These are phyloP conservation scores for Gnomoniopsis sp. DNA, from an alignment of 2,329 filamentous ascomycete genomes.

Conservation along the genomic window DNA sequence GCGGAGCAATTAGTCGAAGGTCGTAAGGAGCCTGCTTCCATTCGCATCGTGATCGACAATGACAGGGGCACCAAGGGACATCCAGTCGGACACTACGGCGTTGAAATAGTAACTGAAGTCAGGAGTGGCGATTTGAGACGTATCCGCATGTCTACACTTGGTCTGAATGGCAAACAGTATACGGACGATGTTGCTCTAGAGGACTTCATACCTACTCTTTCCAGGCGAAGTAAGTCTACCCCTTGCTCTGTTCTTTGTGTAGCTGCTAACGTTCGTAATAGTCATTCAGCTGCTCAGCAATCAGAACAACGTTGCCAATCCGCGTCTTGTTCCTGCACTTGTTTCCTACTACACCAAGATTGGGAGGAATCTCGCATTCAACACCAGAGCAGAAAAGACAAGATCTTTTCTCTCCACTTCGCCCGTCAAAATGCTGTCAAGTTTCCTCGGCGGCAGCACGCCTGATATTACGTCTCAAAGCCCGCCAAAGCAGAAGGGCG, in stretches of 20 bases:
- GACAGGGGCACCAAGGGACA: slow-evolving; percentile 63
- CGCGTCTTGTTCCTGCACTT: slow-evolving; percentile 61
- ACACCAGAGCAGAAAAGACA: slow-evolving; percentile 57
- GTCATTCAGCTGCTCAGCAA: slow-evolving; percentile 70
- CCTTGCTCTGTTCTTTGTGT: neutral
- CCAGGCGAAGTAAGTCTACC: slow-evolving; percentile 61
- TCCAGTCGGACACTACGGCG: slow-evolving; percentile 62
- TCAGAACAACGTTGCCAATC: slow-evolving; percentile 67
- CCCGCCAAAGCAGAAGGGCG: slow-evolving; percentile 38
- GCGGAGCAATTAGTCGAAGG: slow-evolving; percentile 60
- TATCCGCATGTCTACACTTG: slow-evolving; percentile 51
- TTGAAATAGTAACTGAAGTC: slow-evolving; percentile 69
- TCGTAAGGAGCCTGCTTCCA: slow-evolving; percentile 63
- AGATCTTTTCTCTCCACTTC: slow-evolving; percentile 74
- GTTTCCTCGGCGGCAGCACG: slow-evolving; percentile 64
- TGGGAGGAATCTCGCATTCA: slow-evolving; percentile 65
- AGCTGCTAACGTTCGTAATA: slow-evolving; percentile 37
- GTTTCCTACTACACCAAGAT: slow-evolving; percentile 77
- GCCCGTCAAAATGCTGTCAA: slow-evolving; percentile 86
- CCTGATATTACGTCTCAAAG: slow-evolving; percentile 38
- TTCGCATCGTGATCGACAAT: slow-evolving; percentile 72
- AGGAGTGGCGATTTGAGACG: slow-evolving; percentile 49
- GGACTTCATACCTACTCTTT: slow-evolving; percentile 71
- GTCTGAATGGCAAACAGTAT: slow-evolving; percentile 67
- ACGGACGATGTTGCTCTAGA: slow-evolving; percentile 70